Base-by-base conservation (phyloP, 1,284 basidiomycete genomes). In the Pascua sp. region DNA sequence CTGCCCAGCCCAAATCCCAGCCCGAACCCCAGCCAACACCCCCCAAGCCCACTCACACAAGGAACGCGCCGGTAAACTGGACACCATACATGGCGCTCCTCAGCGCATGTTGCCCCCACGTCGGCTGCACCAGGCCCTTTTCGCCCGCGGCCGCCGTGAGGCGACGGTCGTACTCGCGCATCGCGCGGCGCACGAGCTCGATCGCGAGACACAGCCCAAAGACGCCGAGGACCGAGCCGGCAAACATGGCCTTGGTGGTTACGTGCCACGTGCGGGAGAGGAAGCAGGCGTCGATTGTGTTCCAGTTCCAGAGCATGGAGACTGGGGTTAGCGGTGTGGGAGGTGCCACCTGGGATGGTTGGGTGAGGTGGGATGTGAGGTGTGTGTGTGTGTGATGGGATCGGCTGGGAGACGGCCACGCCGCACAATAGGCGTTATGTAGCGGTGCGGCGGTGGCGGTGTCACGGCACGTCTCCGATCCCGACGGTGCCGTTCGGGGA, bases 241-340 rank as follows among this genome's bases (percentile, higher is more conserved):
- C 77, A 55, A 77, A 79, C 59, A 61, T 68, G 45, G 66, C 77
- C 51, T 71, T 70, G 39, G 71, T 66, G 3, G 55, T 51, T 51
- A 73, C 56, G 57, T 78, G 76, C 78, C 78, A 79, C 9, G 71
- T 51, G 12, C 56, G 37, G 8, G 76, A 66, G 57, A 80, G 71
- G 69, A 79, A 79, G 61, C 79, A 80, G 2, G 73, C 49, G 62
- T 77, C 72, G 67, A 77, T 53, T 8, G 72, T 76, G 58, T 68
- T 61, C 71, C 72, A 76, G 63, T 77, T 77, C 72, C 72, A 76
- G 17, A 77, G 66, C 76, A 77, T 77, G n/a, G 67, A 69, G 59
- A 75, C 71, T 73, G 59, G 40, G 17, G 56, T 43, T 44, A 51
- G 51, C 45, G 45, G 39, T 24, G 4, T 37, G 17, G 4, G 12